These are phyloP conservation scores for Trypethelium eluteriae DNA, from an alignment of 495 filamentous ascomycete species.

Conservation along the genomic window DNA sequence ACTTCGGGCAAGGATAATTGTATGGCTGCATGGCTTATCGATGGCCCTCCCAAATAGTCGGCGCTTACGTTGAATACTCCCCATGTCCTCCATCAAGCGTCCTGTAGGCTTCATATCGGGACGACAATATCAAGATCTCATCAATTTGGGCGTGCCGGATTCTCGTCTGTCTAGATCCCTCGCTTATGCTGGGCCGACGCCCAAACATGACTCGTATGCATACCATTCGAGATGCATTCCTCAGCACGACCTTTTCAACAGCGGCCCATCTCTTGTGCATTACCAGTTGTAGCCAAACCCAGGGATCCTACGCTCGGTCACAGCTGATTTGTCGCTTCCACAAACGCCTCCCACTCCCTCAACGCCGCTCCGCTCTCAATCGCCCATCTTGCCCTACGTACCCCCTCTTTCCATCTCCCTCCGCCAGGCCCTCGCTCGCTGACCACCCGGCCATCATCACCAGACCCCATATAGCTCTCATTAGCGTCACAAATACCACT, in stretches of 20 bases:
- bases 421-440: slow-evolving; percentile 73
- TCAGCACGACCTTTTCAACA: background rate
- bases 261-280: background rate
- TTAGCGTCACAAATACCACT: slow-evolving; percentile 81
- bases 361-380: slow-evolving; percentile 74
- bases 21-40: background rate
- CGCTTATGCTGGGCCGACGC: background rate
- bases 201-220: slow-evolving; percentile 1
- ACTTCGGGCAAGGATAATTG: background rate
- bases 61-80: background rate
- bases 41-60: background rate
- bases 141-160: background rate
- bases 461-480: slow-evolving; percentile 64
- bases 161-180: background rate
- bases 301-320: background rate
- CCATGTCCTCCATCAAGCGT: background rate
- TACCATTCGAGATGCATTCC: background rate
- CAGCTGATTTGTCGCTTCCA: slow-evolving; percentile 32
- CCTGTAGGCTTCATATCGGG: background rate
- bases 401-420: slow-evolving; percentile 85
- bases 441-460: slow-evolving; percentile 65
- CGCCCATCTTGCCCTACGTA: slow-evolving; percentile 74
- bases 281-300: background rate
- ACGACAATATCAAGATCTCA: slow-evolving; percentile 1
- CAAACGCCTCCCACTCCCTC: slow-evolving; percentile 48